Evolutionary conservation across 148 eudicot species (phyloP).

Genomic region (Rhododendron griersonianum): DNA sequence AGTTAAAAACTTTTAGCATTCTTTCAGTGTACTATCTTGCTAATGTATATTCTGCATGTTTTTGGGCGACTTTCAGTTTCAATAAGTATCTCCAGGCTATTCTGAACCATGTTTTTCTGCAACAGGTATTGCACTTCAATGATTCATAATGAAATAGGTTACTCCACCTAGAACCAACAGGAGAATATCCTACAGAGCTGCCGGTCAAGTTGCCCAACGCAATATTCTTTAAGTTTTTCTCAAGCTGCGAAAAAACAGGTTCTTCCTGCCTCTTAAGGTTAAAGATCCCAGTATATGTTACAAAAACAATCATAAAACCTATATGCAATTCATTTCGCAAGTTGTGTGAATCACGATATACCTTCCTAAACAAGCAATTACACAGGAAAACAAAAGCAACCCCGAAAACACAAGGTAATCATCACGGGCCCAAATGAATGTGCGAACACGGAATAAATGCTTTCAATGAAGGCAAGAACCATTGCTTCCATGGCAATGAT

Average conservation of each 20-base stretch:
- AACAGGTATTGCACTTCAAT: too few species aligned
- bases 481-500: neutral
- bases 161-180: too few species aligned
- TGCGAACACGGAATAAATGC: neutral
- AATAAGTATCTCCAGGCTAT: too few species aligned
- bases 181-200: too few species aligned
- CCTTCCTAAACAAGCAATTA: neutral
- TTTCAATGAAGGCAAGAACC: neutral
- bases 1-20: too few species aligned
- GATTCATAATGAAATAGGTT: too few species aligned
- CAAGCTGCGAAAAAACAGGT: neutral
- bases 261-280: neutral
- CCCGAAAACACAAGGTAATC: neutral
- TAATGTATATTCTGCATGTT: too few species aligned
- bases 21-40: too few species aligned
- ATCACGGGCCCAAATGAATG: neutral
- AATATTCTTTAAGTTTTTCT: neutral
- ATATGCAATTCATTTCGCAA: neutral
- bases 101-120: too few species aligned
- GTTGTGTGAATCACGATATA: neutral
- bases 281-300: neutral
- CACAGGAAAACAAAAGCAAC: neutral
- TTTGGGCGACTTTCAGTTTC: too few species aligned
- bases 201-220: neutral
- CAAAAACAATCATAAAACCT: neutral